Evolutionary conservation across 495 filamentous ascomycete genomes (phyloP).

Genomic region (Podospora appendiculata): DNA sequence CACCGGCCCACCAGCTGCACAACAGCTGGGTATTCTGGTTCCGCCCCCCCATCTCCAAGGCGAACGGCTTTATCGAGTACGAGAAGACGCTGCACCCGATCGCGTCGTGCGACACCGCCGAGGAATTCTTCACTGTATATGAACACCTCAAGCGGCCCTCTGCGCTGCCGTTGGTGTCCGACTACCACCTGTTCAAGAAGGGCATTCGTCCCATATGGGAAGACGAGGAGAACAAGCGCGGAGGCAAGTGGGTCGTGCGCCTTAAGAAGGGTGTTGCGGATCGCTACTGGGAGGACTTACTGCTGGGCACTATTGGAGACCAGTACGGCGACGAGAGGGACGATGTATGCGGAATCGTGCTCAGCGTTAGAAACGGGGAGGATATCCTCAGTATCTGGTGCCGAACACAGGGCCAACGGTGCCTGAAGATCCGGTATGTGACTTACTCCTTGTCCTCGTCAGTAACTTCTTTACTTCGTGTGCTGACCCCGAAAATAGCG

Average conservation of each 20-base stretch:
- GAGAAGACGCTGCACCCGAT: constrained; percentile 91
- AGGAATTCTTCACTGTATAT: constrained; percentile 93
- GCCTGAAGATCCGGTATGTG: constrained; percentile 90
- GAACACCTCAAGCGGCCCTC: constrained; percentile 86
- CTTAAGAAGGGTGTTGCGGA: constrained; percentile 95
- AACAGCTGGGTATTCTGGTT: constrained; percentile 97
- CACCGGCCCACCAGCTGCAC: constrained; percentile 54
- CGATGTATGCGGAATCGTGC: constrained; percentile 87
- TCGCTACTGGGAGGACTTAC: constrained; percentile 94
- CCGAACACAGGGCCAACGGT: constrained; percentile 79
- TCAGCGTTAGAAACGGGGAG: constrained; percentile 91
- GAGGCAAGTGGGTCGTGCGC: constrained; percentile 94
- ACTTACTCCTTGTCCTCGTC: not conserved
- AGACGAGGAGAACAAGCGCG: constrained; percentile 91
- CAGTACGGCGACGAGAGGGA: constrained; percentile 92
- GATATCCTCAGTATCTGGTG: constrained; percentile 98
- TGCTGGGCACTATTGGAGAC: constrained; percentile 86
- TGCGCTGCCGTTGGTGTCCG: constrained; percentile 79
- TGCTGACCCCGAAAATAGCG: constrained; percentile 41
- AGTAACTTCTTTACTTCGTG: not conserved
- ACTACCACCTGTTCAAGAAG: constrained; percentile 97
- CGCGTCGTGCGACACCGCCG: constrained; percentile 70
- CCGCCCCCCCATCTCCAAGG: constrained; percentile 84
- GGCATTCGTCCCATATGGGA: constrained; percentile 98
- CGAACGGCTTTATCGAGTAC: constrained; percentile 83